Conservation (phyloP, 768 basidiomycete species). For the Russula virescens region DNA sequence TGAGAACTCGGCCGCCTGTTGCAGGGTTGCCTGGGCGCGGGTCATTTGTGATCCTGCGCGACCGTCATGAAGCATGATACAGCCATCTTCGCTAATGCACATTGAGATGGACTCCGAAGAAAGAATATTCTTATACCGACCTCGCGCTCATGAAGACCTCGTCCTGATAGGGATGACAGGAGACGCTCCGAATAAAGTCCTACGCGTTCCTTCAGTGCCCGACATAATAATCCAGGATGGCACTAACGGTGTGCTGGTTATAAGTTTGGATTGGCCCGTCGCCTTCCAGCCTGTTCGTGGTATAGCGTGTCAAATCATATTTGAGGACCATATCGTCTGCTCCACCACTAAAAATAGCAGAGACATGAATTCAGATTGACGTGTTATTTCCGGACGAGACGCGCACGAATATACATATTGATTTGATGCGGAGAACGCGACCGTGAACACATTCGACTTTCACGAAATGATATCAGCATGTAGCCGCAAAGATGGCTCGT, state of each 20-base stretch:
- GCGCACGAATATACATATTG: conserved; percentile 61
- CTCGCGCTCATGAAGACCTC: conserved; percentile 66
- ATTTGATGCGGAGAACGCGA: conserved; percentile 65
- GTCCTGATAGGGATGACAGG: conserved; percentile 62
- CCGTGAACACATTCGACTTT: conserved; percentile 64
- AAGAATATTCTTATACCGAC: conserved; percentile 32
- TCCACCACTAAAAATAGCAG: conserved; percentile 11
- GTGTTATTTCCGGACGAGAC: background rate
- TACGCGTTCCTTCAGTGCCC: conserved; percentile 29
- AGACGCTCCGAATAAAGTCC: conserved; percentile 61
- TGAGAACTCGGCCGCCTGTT: conserved; percentile 51
- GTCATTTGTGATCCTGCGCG: conserved; percentile 35
- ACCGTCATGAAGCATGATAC: conserved; percentile 55
- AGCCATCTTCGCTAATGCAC: conserved; percentile 59
- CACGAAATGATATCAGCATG: background rate
- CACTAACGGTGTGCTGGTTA: conserved; percentile 27
- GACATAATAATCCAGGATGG: background rate
- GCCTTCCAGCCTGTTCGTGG: background rate
- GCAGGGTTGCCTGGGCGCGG: conserved; percentile 47
- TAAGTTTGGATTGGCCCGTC: conserved; percentile 13
- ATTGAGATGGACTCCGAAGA: background rate
- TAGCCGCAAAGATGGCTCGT: background rate
- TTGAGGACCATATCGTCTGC: conserved; percentile 19
- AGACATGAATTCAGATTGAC: background rate
- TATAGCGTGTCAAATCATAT: conserved; percentile 19